Evolutionary conservation across 2,329 filamentous ascomycete genomes (phyloP).

Genomic region (Graphilbum fragrans): DNA sequence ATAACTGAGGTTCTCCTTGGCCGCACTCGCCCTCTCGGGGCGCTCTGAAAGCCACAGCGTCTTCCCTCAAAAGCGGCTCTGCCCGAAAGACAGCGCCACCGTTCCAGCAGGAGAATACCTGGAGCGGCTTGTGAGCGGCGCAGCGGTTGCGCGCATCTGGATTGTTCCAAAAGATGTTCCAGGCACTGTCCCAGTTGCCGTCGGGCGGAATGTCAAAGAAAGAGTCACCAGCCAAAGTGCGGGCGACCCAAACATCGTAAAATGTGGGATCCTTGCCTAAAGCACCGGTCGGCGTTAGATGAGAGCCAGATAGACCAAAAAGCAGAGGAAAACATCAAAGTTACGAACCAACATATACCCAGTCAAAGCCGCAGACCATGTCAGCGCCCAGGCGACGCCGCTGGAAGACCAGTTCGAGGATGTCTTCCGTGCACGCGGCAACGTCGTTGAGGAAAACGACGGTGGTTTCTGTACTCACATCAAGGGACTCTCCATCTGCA

Average conservation of each 20-base stretch:
- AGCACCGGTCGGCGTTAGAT: too few species aligned
- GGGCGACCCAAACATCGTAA: slow-evolving; percentile 45
- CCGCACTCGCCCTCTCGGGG: slow-evolving; percentile 31
- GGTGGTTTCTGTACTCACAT: slow-evolving; percentile 16
- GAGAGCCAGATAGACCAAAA: too few species aligned
- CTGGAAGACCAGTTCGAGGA: slow-evolving; percentile 43
- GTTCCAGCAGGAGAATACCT: slow-evolving; percentile 48
- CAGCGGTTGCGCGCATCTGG: slow-evolving; percentile 21
- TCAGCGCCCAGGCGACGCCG: slow-evolving; percentile 30
- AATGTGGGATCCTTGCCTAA: slow-evolving; percentile 29
- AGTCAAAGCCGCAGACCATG: slow-evolving; percentile 49
- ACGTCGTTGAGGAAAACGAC: slow-evolving; percentile 44
- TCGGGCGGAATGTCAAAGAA: slow-evolving; percentile 41
- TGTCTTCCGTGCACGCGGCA: slow-evolving; percentile 38
- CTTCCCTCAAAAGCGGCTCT: slow-evolving; percentile 25
- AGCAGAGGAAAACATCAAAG: too few species aligned
- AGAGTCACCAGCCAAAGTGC: slow-evolving; percentile 36
- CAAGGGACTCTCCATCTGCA: too few species aligned
- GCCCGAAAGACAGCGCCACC: slow-evolving; percentile 38
- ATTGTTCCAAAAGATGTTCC: slow-evolving; percentile 42
- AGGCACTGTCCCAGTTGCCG: slow-evolving; percentile 34
- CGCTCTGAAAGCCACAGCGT: slow-evolving; percentile 30
- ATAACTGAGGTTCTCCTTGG: slow-evolving; percentile 41
- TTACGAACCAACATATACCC: slow-evolving; percentile 28
- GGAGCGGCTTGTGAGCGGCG: slow-evolving; percentile 31